These are phyloP conservation scores for Colletotrichum costaricense DNA, from an alignment of 2,329 filamentous ascomycete species.

Conservation along the genomic window DNA sequence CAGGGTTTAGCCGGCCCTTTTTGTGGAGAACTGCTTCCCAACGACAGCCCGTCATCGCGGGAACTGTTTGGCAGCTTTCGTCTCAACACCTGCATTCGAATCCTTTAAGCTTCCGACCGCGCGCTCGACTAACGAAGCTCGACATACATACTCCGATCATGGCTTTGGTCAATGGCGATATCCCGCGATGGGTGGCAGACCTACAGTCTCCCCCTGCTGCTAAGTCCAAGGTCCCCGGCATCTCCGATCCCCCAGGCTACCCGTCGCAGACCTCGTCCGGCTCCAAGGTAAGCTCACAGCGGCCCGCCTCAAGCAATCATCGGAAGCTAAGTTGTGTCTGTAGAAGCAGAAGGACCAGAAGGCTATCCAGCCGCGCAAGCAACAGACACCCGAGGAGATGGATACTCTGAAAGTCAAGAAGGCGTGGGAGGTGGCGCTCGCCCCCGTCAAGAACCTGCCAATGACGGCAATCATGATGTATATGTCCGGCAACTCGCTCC, in stretches of 20 bases:
- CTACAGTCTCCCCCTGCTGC: constrained; percentile 76
- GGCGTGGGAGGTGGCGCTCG: constrained; percentile 96
- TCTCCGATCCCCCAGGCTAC: constrained; percentile 91
- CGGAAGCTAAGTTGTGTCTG: constrained; percentile 5
- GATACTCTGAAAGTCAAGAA: constrained; percentile 98
- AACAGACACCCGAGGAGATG: constrained; percentile 85
- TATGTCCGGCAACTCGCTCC: constrained; percentile 98
- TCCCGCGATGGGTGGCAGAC: constrained; percentile 86
- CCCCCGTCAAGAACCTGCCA: constrained; percentile 90
- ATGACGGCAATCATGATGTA: constrained; percentile 99
- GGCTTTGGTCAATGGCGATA: constrained; percentile 41
- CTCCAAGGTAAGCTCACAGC: constrained; percentile 63
- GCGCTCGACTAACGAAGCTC: background rate
- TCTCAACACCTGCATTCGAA: constrained; percentile 1
- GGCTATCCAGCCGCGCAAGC: constrained; percentile 64
- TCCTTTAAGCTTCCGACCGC: background rate
- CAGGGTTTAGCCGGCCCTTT: constrained; percentile 17
- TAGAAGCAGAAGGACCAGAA: constrained; percentile 64
- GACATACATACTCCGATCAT: constrained; percentile 3
- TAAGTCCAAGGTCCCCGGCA: constrained; percentile 73
- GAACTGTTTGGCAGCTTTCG: background rate
- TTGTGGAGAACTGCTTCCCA: constrained; percentile 13
- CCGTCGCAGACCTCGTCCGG: constrained; percentile 61
- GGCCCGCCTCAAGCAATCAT: background rate
- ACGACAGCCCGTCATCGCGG: constrained; percentile 16